Evolutionary conservation across 108 stramenopile genomes (phyloP).

Genomic region (Asterionellopsis glacialis): DNA sequence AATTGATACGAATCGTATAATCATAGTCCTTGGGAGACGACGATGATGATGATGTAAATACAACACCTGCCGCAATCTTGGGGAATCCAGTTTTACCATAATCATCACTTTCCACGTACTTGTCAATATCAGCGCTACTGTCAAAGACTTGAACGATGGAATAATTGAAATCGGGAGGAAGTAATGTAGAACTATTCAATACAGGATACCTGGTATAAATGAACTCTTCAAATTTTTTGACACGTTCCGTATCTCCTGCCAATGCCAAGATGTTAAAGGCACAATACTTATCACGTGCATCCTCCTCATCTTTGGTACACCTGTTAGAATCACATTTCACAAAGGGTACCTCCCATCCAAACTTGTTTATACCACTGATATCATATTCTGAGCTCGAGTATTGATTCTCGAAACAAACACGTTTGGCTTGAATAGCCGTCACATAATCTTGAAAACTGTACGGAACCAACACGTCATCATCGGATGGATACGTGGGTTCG

Average conservation of each 20-base stretch:
- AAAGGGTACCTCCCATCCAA: constrained; percentile 68
- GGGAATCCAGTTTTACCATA: constrained; percentile 43
- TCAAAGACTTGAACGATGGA: constrained; percentile 51
- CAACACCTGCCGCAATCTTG: constrained; percentile 57
- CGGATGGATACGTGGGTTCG: constrained; percentile 39
- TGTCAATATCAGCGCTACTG: constrained; percentile 40
- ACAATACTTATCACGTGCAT: constrained; percentile 49
- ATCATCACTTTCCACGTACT: constrained; percentile 35
- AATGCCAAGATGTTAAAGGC: constrained; percentile 50
- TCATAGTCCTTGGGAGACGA: constrained; percentile 30
- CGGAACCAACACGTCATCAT: constrained; percentile 34
- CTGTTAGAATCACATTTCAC: constrained; percentile 57
- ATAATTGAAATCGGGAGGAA: constrained; percentile 16
- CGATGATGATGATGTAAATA: constrained; percentile 20
- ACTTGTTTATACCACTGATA: constrained; percentile 6
- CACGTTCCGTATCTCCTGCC: constrained; percentile 34
- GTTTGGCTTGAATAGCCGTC: constrained; percentile 52
- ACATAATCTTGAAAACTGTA: constrained; percentile 66
- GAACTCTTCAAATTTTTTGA: constrained; percentile 43
- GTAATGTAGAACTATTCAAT: constrained; percentile 6
- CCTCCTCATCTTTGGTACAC: constrained; percentile 47
- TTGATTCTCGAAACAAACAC: constrained; percentile 41
- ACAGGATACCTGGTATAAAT: constrained; percentile 46
- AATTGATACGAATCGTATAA: constrained; percentile 65
- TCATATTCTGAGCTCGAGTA: background rate